phyloP scores from a whole-genome alignment of 805 yeast species.

The Kazachstania bromeliacearum region DNA sequence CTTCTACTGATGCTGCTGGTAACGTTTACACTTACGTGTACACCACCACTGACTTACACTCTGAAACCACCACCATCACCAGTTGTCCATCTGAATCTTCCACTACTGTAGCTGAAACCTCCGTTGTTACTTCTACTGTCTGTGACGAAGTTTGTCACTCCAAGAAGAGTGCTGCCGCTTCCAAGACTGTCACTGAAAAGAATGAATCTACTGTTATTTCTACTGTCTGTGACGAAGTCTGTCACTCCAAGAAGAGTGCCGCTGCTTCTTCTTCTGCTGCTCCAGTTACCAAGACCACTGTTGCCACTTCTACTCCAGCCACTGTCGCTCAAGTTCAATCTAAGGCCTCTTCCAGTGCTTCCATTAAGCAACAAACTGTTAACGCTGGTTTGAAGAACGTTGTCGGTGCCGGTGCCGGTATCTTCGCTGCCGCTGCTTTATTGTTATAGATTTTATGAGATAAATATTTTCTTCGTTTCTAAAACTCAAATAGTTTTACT shows the following conservation, averaged over 20 bases:
- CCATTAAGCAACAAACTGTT: too few species aligned
- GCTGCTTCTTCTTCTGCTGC: neutral
- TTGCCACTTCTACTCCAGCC: neutral
- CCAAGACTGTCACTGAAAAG: constrained; percentile 1
- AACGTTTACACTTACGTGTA: neutral
- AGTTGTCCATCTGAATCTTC: constrained; percentile 3
- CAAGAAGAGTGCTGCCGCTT: constrained; percentile 6
- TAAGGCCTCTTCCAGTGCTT: neutral
- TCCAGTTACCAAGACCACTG: constrained; percentile 4
- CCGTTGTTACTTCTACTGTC: constrained; percentile 7
- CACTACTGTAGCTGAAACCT: neutral
- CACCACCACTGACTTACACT: neutral
- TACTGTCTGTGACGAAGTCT: constrained; percentile 8
- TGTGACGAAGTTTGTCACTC: constrained; percentile 12
- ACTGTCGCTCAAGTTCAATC: neutral
- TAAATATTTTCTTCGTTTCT: too few species aligned
- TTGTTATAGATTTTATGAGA: too few species aligned
- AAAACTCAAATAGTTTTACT: too few species aligned
- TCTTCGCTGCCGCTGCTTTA: neutral
- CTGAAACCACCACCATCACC: constrained; percentile 1
- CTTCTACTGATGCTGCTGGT: neutral
- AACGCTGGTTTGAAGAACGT: too few species aligned
- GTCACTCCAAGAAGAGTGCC: constrained; percentile 6
- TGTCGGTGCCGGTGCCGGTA: too few species aligned
- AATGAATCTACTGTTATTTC: constrained; percentile 5